A percentile compares a stretch with the other conserved stretches of the same genome.
These are phyloP conservation scores for Plantago major DNA, from an alignment of 257 asterid genomes.

Conservation along the genomic window DNA sequence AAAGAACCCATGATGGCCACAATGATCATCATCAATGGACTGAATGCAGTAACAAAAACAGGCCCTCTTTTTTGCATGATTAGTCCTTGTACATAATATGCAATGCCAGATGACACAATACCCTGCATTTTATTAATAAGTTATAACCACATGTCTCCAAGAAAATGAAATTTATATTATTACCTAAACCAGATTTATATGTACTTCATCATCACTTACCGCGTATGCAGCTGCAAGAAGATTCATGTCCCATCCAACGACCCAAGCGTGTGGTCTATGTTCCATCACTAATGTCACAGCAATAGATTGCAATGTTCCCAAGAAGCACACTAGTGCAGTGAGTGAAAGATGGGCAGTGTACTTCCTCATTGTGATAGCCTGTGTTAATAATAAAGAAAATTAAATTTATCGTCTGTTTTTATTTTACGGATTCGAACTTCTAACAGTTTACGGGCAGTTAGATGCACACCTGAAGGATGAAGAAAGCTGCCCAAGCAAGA, in stretches of 20 bases:
- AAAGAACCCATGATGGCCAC: constrained; percentile 60
- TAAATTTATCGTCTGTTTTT: background rate
- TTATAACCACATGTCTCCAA: background rate
- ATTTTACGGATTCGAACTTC: no score
- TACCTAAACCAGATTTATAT: background rate
- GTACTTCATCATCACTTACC: constrained; percentile 32
- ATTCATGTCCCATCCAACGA: constrained; percentile 79
- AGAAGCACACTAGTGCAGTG: constrained; percentile 65
- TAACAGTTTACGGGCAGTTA: no score
- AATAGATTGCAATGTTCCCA: constrained; percentile 83
- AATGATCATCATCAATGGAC: constrained; percentile 56
- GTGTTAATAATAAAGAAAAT: background rate
- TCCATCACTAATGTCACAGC: constrained; percentile 80
- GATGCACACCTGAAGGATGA: constrained; percentile 58
- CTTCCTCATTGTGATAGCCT: constrained; percentile 56
- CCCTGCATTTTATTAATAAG: constrained; percentile 26
- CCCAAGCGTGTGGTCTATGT: constrained; percentile 64
- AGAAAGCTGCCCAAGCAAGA: constrained; percentile 87
- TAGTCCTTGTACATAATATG: constrained; percentile 60
- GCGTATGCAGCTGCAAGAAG: constrained; percentile 93
- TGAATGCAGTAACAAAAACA: constrained; percentile 59
- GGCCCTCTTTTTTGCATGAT: constrained; percentile 63
- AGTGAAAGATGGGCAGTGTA: constrained; percentile 72
- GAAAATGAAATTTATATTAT: background rate
- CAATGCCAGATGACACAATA: constrained; percentile 51